Evolutionary conservation across 2,329 filamentous ascomycete species (phyloP).

Genomic region (Ophiostoma angusticollis): DNA sequence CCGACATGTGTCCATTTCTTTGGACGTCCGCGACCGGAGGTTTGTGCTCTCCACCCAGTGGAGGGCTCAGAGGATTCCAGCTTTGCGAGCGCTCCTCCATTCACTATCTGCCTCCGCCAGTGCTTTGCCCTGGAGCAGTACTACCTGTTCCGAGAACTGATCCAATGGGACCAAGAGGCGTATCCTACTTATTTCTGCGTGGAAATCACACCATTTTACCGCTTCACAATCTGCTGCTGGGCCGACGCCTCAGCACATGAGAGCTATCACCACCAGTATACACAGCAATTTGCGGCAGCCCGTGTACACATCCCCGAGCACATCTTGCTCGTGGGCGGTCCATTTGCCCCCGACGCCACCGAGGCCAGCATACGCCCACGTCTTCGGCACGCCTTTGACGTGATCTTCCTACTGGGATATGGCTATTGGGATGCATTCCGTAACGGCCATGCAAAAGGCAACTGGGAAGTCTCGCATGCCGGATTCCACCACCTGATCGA

Average conservation of each 20-base stretch:
- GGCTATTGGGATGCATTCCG: too few species aligned
- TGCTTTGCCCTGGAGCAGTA: slow-evolving; percentile 5
- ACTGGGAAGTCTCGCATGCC: slow-evolving; percentile 10
- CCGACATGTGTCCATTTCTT: too few species aligned
- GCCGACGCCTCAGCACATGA: not conserved
- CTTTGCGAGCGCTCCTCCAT: not conserved
- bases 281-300: not conserved
- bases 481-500: slow-evolving; percentile 7
- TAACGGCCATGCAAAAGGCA: not conserved
- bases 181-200: not conserved
- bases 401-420: slow-evolving; percentile 1
- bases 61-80: too few species aligned
- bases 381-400: not conserved
- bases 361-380: not conserved
- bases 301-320: slow-evolving; percentile 6
- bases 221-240: too few species aligned
- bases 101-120: not conserved
- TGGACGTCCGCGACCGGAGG: too few species aligned
- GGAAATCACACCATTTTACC: too few species aligned
- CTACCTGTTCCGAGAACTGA: not conserved
- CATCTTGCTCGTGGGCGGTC: slow-evolving; percentile 4
- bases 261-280: not conserved
- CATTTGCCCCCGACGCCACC: not conserved
- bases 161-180: not conserved
- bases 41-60: too few species aligned